These are phyloP conservation scores for Trichosporon inkin DNA, from an alignment of 1,284 basidiomycete species.

Conservation along the genomic window DNA sequence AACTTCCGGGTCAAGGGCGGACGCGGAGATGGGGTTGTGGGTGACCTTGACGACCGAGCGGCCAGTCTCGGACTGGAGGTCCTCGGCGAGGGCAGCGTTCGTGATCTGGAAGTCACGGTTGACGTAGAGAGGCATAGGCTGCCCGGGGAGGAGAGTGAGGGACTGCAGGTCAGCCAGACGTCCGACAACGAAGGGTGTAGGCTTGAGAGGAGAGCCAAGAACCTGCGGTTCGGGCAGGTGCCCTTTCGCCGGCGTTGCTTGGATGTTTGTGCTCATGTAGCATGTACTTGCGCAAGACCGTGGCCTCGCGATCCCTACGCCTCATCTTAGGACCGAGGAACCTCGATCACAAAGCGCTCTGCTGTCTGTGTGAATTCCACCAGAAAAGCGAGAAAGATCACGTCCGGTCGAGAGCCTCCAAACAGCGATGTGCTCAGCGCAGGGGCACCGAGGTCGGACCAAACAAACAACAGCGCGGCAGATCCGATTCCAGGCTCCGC, in stretches of 20 bases:
- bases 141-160: conserved; percentile 42
- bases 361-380: too few relatives aligned
- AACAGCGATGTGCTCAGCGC: too few relatives aligned
- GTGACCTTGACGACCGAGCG: conserved; percentile 76
- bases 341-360: too few relatives aligned
- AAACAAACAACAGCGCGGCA: neutral
- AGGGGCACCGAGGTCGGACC: too few relatives aligned
- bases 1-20: conserved; percentile 54
- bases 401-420: neutral
- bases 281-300: neutral
- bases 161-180: conserved; percentile 18
- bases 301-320: neutral
- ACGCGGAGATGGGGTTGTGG: conserved; percentile 54
- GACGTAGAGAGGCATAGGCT: conserved; percentile 61
- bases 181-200: neutral
- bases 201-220: neutral
- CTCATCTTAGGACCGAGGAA: too few relatives aligned
- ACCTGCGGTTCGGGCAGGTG: neutral
- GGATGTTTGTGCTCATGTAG: too few relatives aligned
- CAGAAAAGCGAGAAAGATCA: neutral
- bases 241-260: neutral
- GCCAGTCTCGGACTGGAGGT: conserved; percentile 61
- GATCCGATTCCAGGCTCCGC: neutral
- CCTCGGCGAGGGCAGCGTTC: conserved; percentile 74
- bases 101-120: conserved; percentile 73